Evolutionary conservation across 306 rosid genomes (phyloP).

Genomic region (Purshia tridentata): DNA sequence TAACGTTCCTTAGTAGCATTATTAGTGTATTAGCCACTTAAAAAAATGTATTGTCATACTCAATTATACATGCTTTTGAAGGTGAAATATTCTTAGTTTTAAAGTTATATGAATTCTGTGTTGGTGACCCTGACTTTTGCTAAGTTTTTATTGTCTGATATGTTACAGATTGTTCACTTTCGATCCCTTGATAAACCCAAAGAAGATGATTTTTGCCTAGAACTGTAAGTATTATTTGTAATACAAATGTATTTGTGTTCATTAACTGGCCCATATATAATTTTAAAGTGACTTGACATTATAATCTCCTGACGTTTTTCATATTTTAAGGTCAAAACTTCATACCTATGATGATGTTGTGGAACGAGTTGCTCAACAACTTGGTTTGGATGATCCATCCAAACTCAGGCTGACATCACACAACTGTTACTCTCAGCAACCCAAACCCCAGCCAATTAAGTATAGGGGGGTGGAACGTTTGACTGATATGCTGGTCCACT

Average conservation of each 20-base stretch:
- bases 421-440: conserved; percentile 91
- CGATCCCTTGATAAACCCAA: conserved; percentile 83
- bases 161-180: conserved; percentile 79
- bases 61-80: not conserved
- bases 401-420: conserved; percentile 85
- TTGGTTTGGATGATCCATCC: conserved; percentile 79
- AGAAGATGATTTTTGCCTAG: conserved; percentile 83
- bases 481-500: conserved; percentile 88
- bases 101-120: not conserved
- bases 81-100: not conserved
- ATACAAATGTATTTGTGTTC: conserved; percentile 18
- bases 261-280: not conserved
- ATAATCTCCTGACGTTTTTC: conserved; percentile 1
- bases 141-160: conserved; percentile 19
- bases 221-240: conserved; percentile 57
- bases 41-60: not conserved
- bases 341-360: conserved; percentile 89
- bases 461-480: conserved; percentile 80
- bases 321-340: conserved; percentile 64
- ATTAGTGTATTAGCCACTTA: not conserved
- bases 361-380: conserved; percentile 75
- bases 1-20: not conserved
- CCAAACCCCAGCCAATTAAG: conserved; percentile 87
- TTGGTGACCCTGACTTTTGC: not conserved
- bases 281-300: not conserved